Evolutionary conservation across 2,329 filamentous ascomycete genomes (phyloP), one percentile per base, ranked within the genome.

Genomic region (Ambrosiella xylebori): DNA sequence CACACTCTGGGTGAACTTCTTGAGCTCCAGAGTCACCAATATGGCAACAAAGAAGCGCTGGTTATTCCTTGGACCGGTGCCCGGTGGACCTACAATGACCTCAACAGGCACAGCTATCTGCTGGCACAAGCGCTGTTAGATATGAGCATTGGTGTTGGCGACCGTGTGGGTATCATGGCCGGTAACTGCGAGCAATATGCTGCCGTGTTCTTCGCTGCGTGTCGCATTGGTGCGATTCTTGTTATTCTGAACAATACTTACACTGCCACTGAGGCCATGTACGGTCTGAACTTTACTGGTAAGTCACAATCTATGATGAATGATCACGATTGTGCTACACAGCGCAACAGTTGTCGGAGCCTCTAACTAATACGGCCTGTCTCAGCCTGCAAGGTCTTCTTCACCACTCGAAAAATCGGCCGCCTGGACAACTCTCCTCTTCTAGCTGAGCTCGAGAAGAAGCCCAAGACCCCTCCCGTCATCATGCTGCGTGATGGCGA

Each of bases 161-260:
- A 88, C 66, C 76, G 84, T 12, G 75, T 89, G 36, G 85, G 80
- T 37, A 82, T 90, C 63, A 87, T 88, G 81, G 84, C 85, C 69
- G 64, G 89, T 72, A 71, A 95, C 78, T 73, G 89, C 75, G 71
- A 94, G 77, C 76, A 95, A 79, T 91, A 91, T 81, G 70, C 85
- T 37, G 76, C 84, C 2, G 76, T 88, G 13, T 86, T 88, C 73
- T 88, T 88, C 63, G 84, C 83, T 2, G 82, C 81, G 9, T 80
- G 82, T 45, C 75, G 79, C 52, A 76, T 85, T 15, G 82, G 83
- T 8, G 81, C 78, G 52, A 81, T 85, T 51, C 73, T 89, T 56
- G 85, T 89, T 36, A 87, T 89, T 50, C 72, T 90, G 63, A 90
- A 90, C 71, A 90, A 88, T 70, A 90, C 85, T 0, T 90, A 90